Evolutionary conservation across 495 filamentous ascomycete species (phyloP).

Genomic region (Penicilliopsis zonata): DNA sequence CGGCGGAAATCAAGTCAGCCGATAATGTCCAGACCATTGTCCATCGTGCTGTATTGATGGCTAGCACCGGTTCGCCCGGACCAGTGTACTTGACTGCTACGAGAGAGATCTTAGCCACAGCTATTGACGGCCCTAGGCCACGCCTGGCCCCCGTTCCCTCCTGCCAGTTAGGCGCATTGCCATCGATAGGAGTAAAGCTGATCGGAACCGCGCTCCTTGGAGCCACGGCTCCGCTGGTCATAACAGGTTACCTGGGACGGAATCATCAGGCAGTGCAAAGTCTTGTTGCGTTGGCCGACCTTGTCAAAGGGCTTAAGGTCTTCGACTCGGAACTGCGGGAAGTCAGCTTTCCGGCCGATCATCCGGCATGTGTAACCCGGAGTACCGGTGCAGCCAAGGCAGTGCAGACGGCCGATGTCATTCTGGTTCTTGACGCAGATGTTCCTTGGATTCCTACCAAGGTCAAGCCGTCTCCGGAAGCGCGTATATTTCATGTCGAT

Average conservation of each 20-base stretch:
- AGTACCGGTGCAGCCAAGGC: conserved; percentile 10
- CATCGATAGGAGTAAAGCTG: conserved; percentile 7
- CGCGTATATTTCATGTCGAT: conserved; percentile 17
- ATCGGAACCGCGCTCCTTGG: conserved; percentile 8
- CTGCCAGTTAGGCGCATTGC: conserved; percentile 6
- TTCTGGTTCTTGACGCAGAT: conserved; percentile 16
- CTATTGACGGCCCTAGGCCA: conserved; percentile 5
- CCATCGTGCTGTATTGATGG: conserved; percentile 15
- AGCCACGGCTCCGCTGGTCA: conserved; percentile 12
- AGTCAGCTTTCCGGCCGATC: conserved; percentile 12
- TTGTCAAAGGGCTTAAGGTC: conserved; percentile 9
- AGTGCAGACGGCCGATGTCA: conserved; percentile 11
- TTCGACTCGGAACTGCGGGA: conserved; percentile 12
- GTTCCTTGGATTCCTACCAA: conserved; percentile 17
- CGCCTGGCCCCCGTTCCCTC: conserved; percentile 5
- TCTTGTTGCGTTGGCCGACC: conserved; percentile 10
- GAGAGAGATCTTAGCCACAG: conserved; percentile 14
- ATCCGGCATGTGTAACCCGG: conserved; percentile 10
- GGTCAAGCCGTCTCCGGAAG: conserved; percentile 7
- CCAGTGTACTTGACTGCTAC: conserved; percentile 20
- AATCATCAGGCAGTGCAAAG: conserved; percentile 12
- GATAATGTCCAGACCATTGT: conserved; percentile 13
- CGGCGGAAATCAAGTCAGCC: conserved; percentile 13
- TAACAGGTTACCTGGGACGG: conserved; percentile 15
- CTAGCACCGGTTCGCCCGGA: conserved; percentile 13